Evolutionary conservation across 2,329 filamentous ascomycete species (phyloP).

Genomic region (Diplodia scrobiculata): DNA sequence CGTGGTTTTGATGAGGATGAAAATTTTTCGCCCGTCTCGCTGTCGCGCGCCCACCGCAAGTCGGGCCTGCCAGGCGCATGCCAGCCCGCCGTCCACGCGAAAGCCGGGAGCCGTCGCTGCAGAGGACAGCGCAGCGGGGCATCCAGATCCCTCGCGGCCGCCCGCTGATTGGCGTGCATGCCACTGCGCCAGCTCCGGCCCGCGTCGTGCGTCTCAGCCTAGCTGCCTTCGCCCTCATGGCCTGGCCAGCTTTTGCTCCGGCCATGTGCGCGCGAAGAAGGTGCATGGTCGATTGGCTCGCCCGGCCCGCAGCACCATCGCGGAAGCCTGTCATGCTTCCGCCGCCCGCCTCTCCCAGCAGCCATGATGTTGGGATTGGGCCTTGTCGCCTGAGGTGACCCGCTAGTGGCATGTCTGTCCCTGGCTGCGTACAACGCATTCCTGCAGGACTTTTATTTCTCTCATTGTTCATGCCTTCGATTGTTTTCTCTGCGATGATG

Average conservation of each 20-base stretch:
- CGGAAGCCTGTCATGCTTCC: conserved; percentile 26
- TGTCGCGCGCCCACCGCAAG: conserved; percentile 12
- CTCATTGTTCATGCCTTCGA: conserved; percentile 16
- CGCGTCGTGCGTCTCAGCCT: conserved; percentile 20
- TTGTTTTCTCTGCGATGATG: neutral
- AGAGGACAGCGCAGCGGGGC: neutral
- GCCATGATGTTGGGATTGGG: conserved; percentile 12
- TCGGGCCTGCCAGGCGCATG: conserved; percentile 17
- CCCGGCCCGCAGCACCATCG: neutral
- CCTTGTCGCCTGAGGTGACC: conserved; percentile 14
- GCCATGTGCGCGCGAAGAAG: conserved; percentile 9
- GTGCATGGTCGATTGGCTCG: neutral
- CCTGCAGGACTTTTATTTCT: conserved; percentile 2
- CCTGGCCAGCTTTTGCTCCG: neutral
- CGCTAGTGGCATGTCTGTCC: conserved; percentile 19
- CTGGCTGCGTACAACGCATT: conserved; percentile 17
- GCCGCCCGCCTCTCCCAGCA: conserved; percentile 19
- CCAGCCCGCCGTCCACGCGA: conserved; percentile 8
- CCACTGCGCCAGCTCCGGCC: conserved; percentile 1
- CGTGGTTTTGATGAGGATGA: conserved; percentile 16
- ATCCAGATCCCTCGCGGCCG: conserved; percentile 8
- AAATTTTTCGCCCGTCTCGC: conserved; percentile 1
- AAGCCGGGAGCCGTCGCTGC: conserved; percentile 7
- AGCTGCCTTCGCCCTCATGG: neutral
- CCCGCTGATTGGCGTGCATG: conserved; percentile 1